phyloP scores from a whole-genome alignment of 1,284 basidiomycete species.

The Athelia sp. region DNA sequence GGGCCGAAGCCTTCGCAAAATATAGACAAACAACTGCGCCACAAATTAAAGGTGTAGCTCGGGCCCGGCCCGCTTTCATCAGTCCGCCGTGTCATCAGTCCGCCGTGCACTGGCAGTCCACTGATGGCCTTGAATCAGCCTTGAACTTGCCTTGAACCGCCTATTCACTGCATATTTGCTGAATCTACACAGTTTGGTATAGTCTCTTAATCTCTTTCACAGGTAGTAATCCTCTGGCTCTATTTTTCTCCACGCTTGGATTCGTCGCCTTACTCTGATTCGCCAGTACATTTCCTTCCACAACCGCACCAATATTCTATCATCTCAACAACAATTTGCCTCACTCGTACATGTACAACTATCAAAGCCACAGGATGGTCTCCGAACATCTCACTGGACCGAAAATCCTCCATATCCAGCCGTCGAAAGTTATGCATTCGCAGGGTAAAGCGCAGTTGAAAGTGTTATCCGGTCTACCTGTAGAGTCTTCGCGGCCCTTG shows the following conservation, averaged over 20 bases:
- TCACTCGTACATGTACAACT: conserved; percentile 19
- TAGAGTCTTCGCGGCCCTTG: too few relatives aligned
- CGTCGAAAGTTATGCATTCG: conserved; percentile 67
- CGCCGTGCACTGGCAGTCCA: too few relatives aligned
- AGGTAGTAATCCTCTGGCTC: conserved; percentile 52
- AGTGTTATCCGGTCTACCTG: too few relatives aligned
- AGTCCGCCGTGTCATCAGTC: too few relatives aligned
- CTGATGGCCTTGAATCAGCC: too few relatives aligned
- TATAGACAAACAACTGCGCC: too few relatives aligned
- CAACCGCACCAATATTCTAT: conserved; percentile 49
- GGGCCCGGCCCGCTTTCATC: too few relatives aligned
- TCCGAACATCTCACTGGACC: conserved; percentile 34
- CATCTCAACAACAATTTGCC: conserved; percentile 34
- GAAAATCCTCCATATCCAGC: conserved; percentile 84
- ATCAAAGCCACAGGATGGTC: conserved; percentile 8
- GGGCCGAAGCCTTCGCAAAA: too few relatives aligned
- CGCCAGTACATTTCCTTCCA: conserved; percentile 61
- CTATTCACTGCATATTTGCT: conserved; percentile 49
- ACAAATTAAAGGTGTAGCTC: too few relatives aligned
- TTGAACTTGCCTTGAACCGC: too few relatives aligned
- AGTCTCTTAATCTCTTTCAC: conserved; percentile 80
- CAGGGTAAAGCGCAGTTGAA: too few relatives aligned
- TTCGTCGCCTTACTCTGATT: conserved; percentile 49
- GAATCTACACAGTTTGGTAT: conserved; percentile 56
- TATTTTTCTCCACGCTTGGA: conserved; percentile 61